Conservation (phyloP, 2,329 filamentous ascomycete genomes). For the Aspergillus ibericus region DNA sequence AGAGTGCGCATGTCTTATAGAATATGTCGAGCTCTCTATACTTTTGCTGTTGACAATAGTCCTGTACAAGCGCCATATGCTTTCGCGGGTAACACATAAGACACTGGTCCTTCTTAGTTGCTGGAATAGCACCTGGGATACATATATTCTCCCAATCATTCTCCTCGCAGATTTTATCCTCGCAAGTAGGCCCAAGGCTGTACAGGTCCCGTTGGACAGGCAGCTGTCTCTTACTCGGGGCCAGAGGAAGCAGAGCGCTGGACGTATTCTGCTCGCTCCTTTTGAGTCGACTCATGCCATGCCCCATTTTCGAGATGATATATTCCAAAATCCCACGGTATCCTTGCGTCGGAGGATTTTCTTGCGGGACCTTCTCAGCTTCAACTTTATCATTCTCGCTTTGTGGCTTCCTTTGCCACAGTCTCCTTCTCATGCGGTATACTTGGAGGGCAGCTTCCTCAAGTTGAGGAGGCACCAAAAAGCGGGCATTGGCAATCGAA, state of each 20-base stretch:
- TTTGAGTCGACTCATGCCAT: background rate
- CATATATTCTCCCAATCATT: background rate
- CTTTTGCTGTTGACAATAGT: background rate
- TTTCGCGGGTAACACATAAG: background rate
- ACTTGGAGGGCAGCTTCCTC: background rate
- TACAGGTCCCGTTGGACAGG: background rate
- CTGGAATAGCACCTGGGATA: background rate
- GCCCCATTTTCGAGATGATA: background rate
- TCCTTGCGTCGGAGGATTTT: background rate
- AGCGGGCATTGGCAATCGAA: background rate
- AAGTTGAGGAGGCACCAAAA: background rate
- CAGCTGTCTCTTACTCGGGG: background rate
- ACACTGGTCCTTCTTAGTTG: background rate
- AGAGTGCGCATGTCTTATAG: background rate
- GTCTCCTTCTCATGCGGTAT: background rate
- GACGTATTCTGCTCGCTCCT: background rate
- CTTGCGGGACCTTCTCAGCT: background rate
- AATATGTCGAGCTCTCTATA: conserved; percentile 1
- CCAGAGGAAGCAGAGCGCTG: background rate
- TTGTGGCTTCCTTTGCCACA: background rate
- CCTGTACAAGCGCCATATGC: background rate
- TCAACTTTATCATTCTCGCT: background rate
- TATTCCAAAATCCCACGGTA: conserved; percentile 5
- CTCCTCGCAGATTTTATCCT: background rate
- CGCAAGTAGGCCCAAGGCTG: background rate